Evolutionary conservation across 192 early-diverging fungal genomes (phyloP).

Genomic region (Polychytrium aggregatum): DNA sequence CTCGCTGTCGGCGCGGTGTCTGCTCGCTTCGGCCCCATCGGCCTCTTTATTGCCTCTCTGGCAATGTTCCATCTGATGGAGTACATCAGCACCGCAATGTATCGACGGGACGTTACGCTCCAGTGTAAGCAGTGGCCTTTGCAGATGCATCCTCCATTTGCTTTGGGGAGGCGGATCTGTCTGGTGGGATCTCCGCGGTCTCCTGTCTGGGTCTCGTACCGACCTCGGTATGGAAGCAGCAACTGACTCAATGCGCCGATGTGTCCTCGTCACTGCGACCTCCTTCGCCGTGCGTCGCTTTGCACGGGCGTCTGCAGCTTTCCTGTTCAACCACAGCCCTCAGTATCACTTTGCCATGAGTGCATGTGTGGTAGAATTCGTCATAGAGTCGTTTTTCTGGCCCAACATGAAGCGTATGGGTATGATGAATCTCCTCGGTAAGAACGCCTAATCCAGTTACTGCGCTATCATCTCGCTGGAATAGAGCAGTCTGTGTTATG

Average conservation of each 20-base stretch:
- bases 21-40: constrained; percentile 37
- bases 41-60: constrained; percentile 54
- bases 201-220: too few species aligned
- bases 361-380: constrained; percentile 56
- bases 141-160: constrained; percentile 2
- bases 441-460: neutral
- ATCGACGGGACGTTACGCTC: constrained; percentile 55
- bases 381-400: constrained; percentile 52
- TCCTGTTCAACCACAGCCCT: constrained; percentile 60
- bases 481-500: too few species aligned
- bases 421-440: constrained; percentile 27
- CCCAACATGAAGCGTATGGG: constrained; percentile 36
- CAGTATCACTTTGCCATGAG: constrained; percentile 60
- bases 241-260: neutral
- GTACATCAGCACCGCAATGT: constrained; percentile 77
- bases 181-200: too few species aligned
- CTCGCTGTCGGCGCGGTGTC: neutral
- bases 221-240: neutral
- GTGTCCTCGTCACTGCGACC: neutral
- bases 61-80: constrained; percentile 76
- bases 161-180: too few species aligned
- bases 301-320: constrained; percentile 32
- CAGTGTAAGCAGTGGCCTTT: constrained; percentile 43
- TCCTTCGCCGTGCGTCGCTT: neutral
- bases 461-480: too few species aligned